Evolutionary conservation across 176 grass and related monocot species (phyloP), one percentile per base, ranked within the genome.

Genomic region (Lolium multiflorum): DNA sequence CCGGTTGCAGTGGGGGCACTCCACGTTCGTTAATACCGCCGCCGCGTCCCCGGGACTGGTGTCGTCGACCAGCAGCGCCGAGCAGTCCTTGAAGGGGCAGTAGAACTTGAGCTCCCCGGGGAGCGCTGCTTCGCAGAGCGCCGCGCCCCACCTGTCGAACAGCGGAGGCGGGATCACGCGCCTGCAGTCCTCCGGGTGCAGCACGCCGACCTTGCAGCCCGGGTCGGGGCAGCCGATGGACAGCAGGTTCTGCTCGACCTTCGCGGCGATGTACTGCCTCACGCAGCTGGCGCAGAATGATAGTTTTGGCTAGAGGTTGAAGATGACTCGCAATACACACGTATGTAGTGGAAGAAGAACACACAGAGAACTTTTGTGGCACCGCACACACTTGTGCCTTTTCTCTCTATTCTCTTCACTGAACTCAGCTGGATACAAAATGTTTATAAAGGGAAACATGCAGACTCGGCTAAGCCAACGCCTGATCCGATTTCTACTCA

Each of bases 31-130:
- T 2, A 35, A 2, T 3, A 50, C 83, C 25, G 88, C 61, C 50
- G 2, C 75, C 20, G 48, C 86, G 3, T 76, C 72, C 38, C 38
- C 38, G 18, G 68, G 68, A 4, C 24, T 24, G 81, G 54, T 83
- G 16, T 87, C 93, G 20, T 87, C 43, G 35, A 93, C 43, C 39
- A 96, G 78, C 56, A 91, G 41, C 18, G 64, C 84, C 0, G 89
- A 93, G 81, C 94, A 93, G 26, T 96, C 94, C 21, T 47, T 91
- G 67, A 88, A 93, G 12, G 91, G 94, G 58, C 91, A 91, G 89
- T 96, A 96, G 83, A 93, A 87, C 79, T 79, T 90, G 21, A 64
- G 62, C 21, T 35, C 20, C 17, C 68, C 82, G 1, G 31, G 31
- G 31, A 93, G 21, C 35, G 78, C 82, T 4, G 58, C 35, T 48